Evolutionary conservation across 2,329 filamentous ascomycete species (phyloP).

Genomic region (Alternaria solani): DNA sequence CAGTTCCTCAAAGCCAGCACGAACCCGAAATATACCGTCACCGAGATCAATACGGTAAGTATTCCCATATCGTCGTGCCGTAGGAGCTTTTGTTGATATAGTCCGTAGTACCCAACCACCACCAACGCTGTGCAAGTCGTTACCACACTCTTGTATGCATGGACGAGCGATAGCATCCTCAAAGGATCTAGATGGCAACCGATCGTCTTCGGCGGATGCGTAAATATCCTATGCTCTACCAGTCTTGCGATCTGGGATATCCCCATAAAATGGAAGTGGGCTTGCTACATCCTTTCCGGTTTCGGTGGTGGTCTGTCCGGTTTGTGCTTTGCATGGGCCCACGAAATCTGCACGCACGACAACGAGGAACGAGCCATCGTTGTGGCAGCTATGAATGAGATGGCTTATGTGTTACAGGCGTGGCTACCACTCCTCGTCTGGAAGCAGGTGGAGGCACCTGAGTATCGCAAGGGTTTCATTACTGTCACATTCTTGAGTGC

Average conservation of each 20-base stretch:
- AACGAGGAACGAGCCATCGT: constrained; percentile 74
- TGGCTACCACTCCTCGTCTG: constrained; percentile 74
- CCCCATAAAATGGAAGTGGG: constrained; percentile 65
- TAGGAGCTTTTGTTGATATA: background rate
- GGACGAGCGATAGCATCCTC: constrained; percentile 30
- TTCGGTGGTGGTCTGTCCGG: constrained; percentile 59
- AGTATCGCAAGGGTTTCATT: constrained; percentile 68
- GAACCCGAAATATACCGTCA: constrained; percentile 21
- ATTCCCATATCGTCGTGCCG: too few relatives aligned
- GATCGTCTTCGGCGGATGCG: constrained; percentile 29
- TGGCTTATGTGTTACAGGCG: constrained; percentile 73
- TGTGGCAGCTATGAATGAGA: constrained; percentile 71
- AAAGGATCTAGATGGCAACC: constrained; percentile 28
- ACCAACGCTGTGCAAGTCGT: constrained; percentile 34
- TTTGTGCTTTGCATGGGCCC: constrained; percentile 62
- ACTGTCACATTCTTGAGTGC: constrained; percentile 49
- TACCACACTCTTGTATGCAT: constrained; percentile 28
- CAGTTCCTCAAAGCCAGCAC: constrained; percentile 30
- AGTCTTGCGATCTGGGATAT: constrained; percentile 25
- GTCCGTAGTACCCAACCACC: constrained; percentile 27
- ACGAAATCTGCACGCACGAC: constrained; percentile 64
- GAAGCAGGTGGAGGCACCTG: constrained; percentile 69
- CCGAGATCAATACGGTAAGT: constrained; percentile 26
- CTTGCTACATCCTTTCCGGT: constrained; percentile 65
- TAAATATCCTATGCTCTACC: constrained; percentile 28